phyloP scores from a whole-genome alignment of 2,329 filamentous ascomycete species.

The Xylaria sp. region DNA sequence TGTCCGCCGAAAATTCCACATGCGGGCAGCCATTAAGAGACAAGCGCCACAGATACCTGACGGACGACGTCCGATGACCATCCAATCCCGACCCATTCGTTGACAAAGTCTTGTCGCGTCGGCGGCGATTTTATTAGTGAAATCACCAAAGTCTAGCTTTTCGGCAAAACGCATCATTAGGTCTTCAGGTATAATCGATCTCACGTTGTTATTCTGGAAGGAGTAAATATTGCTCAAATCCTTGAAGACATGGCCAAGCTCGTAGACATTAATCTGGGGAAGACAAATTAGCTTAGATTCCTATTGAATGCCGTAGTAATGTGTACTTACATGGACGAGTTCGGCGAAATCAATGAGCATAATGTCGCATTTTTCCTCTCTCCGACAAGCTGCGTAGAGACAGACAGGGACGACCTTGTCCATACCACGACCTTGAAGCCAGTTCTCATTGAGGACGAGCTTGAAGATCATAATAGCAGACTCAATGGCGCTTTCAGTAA shows the following conservation, averaged over 20 bases:
- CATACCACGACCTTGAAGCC: constrained; percentile 86
- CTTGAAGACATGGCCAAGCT: constrained; percentile 90
- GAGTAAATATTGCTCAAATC: constrained; percentile 78
- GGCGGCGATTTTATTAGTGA: constrained; percentile 84
- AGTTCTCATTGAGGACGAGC: constrained; percentile 78
- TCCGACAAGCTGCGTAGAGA: constrained; percentile 88
- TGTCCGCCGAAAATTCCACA: constrained; percentile 97
- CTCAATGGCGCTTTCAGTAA: constrained; percentile 72
- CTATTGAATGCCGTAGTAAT: constrained; percentile 1
- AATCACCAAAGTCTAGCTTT: constrained; percentile 88
- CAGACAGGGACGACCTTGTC: constrained; percentile 90
- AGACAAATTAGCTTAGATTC: constrained; percentile 14
- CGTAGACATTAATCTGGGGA: constrained; percentile 83
- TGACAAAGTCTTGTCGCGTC: constrained; percentile 89
- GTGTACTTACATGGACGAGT: constrained; percentile 61
- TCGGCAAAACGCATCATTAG: constrained; percentile 91
- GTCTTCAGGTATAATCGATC: constrained; percentile 85
- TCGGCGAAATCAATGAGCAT: constrained; percentile 98
- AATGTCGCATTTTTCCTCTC: constrained; percentile 80
- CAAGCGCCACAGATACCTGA: constrained; percentile 95
- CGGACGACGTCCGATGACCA: constrained; percentile 91
- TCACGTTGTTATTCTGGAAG: constrained; percentile 68
- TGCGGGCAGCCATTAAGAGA: constrained; percentile 91
- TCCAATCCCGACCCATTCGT: constrained; percentile 97
- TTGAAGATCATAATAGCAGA: constrained; percentile 79